Conservation (phyloP, 2,329 filamentous ascomycete species). For the Botrytis medusae region DNA sequence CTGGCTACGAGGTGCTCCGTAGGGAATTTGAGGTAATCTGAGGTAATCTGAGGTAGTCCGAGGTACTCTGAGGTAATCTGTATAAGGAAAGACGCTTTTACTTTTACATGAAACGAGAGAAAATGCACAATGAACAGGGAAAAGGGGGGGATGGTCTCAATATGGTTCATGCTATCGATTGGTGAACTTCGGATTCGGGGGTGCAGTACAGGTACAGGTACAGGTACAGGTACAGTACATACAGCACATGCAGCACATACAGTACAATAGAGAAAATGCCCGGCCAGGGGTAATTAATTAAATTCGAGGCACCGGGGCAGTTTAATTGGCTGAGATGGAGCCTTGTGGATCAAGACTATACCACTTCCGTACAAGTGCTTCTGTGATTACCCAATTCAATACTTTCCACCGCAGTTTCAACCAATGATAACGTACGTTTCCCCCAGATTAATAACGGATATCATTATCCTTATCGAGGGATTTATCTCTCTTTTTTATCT, state of each 20-base stretch:
- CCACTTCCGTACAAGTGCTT: background rate
- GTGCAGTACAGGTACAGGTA: too few relatives aligned
- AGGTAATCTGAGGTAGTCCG: too few relatives aligned
- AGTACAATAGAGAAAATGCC: too few relatives aligned
- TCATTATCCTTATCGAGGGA: background rate
- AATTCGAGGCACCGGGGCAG: background rate
- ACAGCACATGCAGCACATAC: too few relatives aligned
- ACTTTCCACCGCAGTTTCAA: background rate
- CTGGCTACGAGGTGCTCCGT: too few relatives aligned
- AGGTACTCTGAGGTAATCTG: too few relatives aligned
- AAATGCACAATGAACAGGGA: too few relatives aligned
- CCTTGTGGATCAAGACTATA: rapidly evolving
- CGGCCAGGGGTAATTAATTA: too few relatives aligned
- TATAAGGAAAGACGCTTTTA: background rate
- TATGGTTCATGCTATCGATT: constrained; percentile 4
- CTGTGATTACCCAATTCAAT: background rate
- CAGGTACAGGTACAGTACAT: too few relatives aligned
- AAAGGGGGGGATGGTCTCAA: background rate
- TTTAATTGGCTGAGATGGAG: background rate
- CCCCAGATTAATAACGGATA: background rate
- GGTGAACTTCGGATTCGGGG: background rate
- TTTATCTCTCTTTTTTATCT: background rate
- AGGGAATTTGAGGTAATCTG: too few relatives aligned
- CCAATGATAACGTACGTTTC: background rate
- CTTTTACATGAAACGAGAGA: background rate